A percentile compares a stretch with the other conserved stretches of the same genome.
Evolutionary conservation across 1,284 basidiomycete species (phyloP).

Genomic region (Lentinula novae-zelandiae): DNA sequence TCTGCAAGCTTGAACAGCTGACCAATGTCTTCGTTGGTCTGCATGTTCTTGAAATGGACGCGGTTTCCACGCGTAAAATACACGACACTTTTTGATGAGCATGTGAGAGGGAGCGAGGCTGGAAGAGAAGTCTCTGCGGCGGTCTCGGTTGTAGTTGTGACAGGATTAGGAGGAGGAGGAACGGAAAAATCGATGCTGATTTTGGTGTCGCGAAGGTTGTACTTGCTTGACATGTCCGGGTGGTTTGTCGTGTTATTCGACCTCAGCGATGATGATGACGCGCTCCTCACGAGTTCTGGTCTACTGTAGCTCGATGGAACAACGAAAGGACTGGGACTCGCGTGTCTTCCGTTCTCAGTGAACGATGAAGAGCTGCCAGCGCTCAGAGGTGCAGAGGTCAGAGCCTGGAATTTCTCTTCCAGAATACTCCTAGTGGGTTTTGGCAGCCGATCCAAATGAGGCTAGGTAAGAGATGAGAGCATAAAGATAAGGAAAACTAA

Average conservation of each 20-base stretch:
- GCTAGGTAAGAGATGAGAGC: not conserved
- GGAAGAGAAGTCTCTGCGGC: not conserved
- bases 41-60: slow-evolving; percentile 47
- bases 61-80: slow-evolving; percentile 51
- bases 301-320: not conserved
- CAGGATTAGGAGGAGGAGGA: slow-evolving; percentile 8
- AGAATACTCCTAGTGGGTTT: not conserved
- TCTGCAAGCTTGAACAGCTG: slow-evolving; percentile 50
- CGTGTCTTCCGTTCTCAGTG: slow-evolving; percentile 1
- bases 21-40: slow-evolving; percentile 36
- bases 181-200: slow-evolving; percentile 38
- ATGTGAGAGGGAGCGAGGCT: slow-evolving; percentile 31
- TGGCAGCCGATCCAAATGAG: not conserved
- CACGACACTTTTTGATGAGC: slow-evolving; percentile 39
- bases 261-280: slow-evolving; percentile 30
- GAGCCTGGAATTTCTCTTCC: slow-evolving; percentile 1
- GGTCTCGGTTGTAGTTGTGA: not conserved
- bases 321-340: slow-evolving; percentile 9
- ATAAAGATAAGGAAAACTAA: not conserved
- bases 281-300: slow-evolving; percentile 30
- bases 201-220: slow-evolving; percentile 33
- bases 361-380: slow-evolving; percentile 4
- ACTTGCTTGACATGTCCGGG: slow-evolving; percentile 32
- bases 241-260: slow-evolving; percentile 24
- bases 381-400: not conserved